A percentile compares a stretch with the other conserved stretches of the same genome.
phyloP scores from a whole-genome alignment of 2,329 filamentous ascomycete species.

The Thielaviopsis populi region DNA sequence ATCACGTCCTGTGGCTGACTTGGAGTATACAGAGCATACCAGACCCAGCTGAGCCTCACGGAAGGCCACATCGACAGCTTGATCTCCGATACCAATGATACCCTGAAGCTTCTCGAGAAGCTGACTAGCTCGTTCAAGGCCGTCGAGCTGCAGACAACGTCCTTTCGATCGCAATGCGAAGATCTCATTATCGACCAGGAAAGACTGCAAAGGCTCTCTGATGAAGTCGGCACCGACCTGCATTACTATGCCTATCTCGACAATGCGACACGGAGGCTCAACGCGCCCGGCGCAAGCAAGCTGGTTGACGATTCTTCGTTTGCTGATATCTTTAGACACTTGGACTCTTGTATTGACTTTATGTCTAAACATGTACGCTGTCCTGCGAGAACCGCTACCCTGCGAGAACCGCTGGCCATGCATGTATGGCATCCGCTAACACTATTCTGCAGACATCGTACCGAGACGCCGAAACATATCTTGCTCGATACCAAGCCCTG shows the following conservation, averaged over 20 bases:
- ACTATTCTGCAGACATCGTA: slow-evolving; percentile 48
- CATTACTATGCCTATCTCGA: slow-evolving; percentile 92
- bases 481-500: slow-evolving; percentile 72
- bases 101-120: slow-evolving; percentile 59
- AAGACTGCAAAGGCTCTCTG: slow-evolving; percentile 60
- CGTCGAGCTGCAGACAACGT: slow-evolving; percentile 81
- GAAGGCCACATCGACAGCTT: slow-evolving; percentile 70
- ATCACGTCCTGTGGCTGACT: background rate
- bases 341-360: slow-evolving; percentile 84
- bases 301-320: slow-evolving; percentile 76
- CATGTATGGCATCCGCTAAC: slow-evolving; percentile 16
- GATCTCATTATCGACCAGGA: slow-evolving; percentile 70
- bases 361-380: slow-evolving; percentile 67
- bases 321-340: slow-evolving; percentile 68
- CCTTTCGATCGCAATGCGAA: slow-evolving; percentile 85
- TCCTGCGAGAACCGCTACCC: background rate
- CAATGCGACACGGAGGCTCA: slow-evolving; percentile 73
- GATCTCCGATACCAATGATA: slow-evolving; percentile 59
- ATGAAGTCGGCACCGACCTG: slow-evolving; percentile 77
- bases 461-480: slow-evolving; percentile 73
- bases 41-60: slow-evolving; percentile 65
- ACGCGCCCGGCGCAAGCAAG: slow-evolving; percentile 77
- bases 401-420: background rate
- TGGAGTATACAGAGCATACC: slow-evolving; percentile 44
- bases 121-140: slow-evolving; percentile 75